These are phyloP conservation scores for Cupressus sempervirens DNA, from an alignment of 75 land plant species.

Conservation along the genomic window DNA sequence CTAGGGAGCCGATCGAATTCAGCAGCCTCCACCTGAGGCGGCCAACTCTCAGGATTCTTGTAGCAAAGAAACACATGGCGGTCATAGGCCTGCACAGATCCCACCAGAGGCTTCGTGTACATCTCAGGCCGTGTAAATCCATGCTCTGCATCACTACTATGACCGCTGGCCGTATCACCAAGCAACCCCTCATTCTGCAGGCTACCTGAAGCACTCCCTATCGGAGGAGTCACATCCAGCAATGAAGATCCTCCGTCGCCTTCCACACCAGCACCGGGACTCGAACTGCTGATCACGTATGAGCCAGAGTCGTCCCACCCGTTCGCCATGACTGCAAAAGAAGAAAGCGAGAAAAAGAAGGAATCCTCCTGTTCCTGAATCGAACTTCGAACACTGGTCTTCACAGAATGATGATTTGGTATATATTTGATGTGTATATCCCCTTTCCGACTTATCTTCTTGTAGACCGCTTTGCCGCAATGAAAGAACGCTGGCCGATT, in stretches of 20 bases:
- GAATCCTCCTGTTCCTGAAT: not conserved
- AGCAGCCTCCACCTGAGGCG: conserved; percentile 65
- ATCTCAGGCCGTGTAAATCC: conserved; percentile 80
- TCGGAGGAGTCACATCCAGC: not conserved
- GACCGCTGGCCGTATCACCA: not conserved
- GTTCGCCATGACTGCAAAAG: not conserved
- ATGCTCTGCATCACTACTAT: conserved; percentile 43
- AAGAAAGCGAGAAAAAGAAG: not conserved
- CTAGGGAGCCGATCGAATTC: conserved; percentile 82
- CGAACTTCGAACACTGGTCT: not conserved
- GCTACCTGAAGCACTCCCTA: conserved; percentile 6
- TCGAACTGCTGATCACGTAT: conserved; percentile 7
- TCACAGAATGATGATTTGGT: not conserved
- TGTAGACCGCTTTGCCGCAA: not conserved
- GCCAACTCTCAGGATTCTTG: conserved; percentile 81
- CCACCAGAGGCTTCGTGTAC: conserved; percentile 50
- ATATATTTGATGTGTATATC: not conserved
- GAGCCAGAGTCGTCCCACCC: conserved; percentile 8
- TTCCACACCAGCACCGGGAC: conserved; percentile 2
- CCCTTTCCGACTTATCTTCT: not conserved
- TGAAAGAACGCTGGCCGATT: not conserved
- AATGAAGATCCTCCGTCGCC: not conserved
- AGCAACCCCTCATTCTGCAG: conserved; percentile 3
- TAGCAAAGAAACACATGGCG: conserved; percentile 89
- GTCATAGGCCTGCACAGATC: conserved; percentile 66